Evolutionary conservation across 139 green algal species (phyloP).

Genomic region (Chlorella sp.): DNA sequence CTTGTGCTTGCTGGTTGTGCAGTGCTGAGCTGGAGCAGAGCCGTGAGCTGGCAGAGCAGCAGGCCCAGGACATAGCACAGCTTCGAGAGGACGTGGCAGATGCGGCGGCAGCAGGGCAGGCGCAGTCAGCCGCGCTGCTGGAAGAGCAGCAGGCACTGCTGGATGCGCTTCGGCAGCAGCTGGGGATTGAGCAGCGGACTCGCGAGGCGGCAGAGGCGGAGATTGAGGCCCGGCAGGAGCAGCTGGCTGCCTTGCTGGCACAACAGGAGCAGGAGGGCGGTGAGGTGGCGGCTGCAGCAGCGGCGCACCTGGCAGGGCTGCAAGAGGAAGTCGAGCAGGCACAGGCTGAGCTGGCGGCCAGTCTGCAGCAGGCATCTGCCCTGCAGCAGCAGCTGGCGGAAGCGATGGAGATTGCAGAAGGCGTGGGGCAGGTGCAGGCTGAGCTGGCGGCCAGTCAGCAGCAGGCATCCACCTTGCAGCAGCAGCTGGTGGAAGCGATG

Average conservation of each 20-base stretch:
- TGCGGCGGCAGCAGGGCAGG: slow-evolving; percentile 2
- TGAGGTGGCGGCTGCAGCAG: not conserved
- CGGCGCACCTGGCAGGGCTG: not conserved
- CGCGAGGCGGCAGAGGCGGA: slow-evolving; percentile 4
- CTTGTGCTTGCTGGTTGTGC: not conserved
- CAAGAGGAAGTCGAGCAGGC: not conserved
- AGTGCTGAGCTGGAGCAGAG: not conserved
- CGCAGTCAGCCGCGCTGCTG: not conserved
- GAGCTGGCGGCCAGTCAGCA: not conserved
- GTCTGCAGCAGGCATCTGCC: not conserved
- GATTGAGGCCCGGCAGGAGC: not conserved
- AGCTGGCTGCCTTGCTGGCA: not conserved
- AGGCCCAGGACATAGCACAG: not conserved
- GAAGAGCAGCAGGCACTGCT: slow-evolving; percentile 10
- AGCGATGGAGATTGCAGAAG: not conserved
- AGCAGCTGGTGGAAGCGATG: not conserved
- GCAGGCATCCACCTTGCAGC: not conserved
- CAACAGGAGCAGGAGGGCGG: not conserved
- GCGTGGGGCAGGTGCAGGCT: not conserved
- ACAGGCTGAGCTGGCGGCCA: not conserved
- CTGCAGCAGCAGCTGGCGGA: slow-evolving; percentile 23
- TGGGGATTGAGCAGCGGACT: not conserved
- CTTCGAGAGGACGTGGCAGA: slow-evolving; percentile 1
- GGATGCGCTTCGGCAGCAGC: slow-evolving; percentile 11
- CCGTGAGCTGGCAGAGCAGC: slow-evolving; percentile 11